Evolutionary conservation across 306 rosid species (phyloP).

Genomic region (Mucuna pruriens): DNA sequence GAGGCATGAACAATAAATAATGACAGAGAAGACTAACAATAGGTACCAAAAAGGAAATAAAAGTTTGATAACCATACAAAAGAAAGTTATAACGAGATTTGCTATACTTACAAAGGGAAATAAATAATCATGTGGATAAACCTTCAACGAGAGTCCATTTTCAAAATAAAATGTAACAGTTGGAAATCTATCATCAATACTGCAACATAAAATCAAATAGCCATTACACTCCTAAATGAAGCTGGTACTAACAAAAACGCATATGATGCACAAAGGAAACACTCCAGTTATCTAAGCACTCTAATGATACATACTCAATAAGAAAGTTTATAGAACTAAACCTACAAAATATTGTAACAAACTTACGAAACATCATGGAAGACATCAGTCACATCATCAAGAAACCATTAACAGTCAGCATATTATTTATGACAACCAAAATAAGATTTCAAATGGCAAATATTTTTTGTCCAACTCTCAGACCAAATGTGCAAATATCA

Average conservation of each 20-base stretch:
- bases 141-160: constrained; percentile 86
- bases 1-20: neutral
- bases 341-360: too few species aligned
- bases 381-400: too few species aligned
- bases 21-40: constrained; percentile 13
- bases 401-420: too few species aligned
- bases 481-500: neutral
- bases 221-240: constrained; percentile 21
- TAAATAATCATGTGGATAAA: constrained; percentile 91
- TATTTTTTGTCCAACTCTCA: neutral
- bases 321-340: too few species aligned
- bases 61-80: constrained; percentile 11
- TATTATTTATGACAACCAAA: too few species aligned
- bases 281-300: constrained; percentile 32
- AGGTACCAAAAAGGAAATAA: constrained; percentile 29
- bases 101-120: constrained; percentile 74
- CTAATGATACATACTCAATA: constrained; percentile 20
- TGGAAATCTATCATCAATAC: constrained; percentile 94
- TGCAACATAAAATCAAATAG: constrained; percentile 53
- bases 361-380: too few species aligned
- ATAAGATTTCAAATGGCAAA: neutral
- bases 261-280: neutral
- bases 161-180: constrained; percentile 76
- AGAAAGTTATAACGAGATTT: neutral
- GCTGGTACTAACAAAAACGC: constrained; percentile 25